Percentiles rank a stretch among this genome's conserved stretches.
phyloP scores from a whole-genome alignment of 495 filamentous ascomycete genomes.

The Aspergillus sparsus region DNA sequence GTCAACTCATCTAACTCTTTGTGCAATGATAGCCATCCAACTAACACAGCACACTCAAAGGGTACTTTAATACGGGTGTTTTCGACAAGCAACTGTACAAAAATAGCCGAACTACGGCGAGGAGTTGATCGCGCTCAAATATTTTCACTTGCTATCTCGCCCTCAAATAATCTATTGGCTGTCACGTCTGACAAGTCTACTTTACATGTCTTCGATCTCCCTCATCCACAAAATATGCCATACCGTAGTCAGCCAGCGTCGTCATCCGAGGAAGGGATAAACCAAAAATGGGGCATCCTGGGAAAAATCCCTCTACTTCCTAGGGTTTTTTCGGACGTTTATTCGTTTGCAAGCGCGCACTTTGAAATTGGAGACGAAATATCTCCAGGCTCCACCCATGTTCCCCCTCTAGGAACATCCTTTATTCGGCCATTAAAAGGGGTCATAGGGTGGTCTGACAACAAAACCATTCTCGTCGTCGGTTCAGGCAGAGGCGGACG shows the following conservation, averaged over 20 bases:
- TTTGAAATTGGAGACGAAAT: slow-evolving; percentile 80
- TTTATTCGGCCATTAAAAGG: slow-evolving; percentile 68
- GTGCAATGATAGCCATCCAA: slow-evolving; percentile 9
- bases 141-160: slow-evolving; percentile 85
- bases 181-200: slow-evolving; percentile 98
- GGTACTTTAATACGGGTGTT: slow-evolving; percentile 89
- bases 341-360: slow-evolving; percentile 70
- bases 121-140: slow-evolving; percentile 87
- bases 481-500: slow-evolving; percentile 78
- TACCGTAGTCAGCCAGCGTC: slow-evolving; percentile 40
- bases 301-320: slow-evolving; percentile 78
- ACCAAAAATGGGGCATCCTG: slow-evolving; percentile 78
- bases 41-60: slow-evolving; percentile 35
- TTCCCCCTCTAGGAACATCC: slow-evolving; percentile 47
- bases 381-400: slow-evolving; percentile 41
- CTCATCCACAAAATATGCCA: slow-evolving; percentile 37
- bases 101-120: slow-evolving; percentile 78
- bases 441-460: slow-evolving; percentile 71
- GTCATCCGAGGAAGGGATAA: slow-evolving; percentile 48
- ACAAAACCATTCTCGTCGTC: slow-evolving; percentile 68
- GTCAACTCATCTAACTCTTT: neutral
- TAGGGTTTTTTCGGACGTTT: slow-evolving; percentile 78
- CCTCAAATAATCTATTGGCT: slow-evolving; percentile 73
- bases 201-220: slow-evolving; percentile 86
- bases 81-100: slow-evolving; percentile 72